phyloP scores from a whole-genome alignment of 306 rosid species.

The Parietaria judaica region DNA sequence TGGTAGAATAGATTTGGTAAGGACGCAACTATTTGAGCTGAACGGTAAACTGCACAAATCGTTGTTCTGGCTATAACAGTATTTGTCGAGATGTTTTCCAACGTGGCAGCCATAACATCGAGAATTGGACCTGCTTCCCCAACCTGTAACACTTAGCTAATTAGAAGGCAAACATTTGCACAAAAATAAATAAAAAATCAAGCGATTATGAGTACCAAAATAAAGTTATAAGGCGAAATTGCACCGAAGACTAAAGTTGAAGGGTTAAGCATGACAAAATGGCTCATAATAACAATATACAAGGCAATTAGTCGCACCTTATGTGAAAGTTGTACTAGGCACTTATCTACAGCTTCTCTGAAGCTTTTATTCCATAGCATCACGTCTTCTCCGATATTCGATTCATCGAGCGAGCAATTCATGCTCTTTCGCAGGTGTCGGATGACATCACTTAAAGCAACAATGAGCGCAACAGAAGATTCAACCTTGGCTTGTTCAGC shows the following conservation, averaged over 20 bases:
- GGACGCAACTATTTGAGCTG: slow-evolving; percentile 81
- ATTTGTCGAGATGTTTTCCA: slow-evolving; percentile 64
- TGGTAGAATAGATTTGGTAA: slow-evolving; percentile 61
- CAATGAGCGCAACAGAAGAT: slow-evolving; percentile 61
- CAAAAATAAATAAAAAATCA: slow-evolving; percentile 12
- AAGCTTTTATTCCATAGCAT: slow-evolving; percentile 62
- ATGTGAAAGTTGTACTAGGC: slow-evolving; percentile 69
- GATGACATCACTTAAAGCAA: slow-evolving; percentile 74
- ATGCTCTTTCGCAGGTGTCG: slow-evolving; percentile 81
- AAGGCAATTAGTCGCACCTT: slow-evolving; percentile 39
- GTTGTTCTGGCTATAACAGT: slow-evolving; percentile 68
- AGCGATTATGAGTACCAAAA: neutral
- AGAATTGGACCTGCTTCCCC: slow-evolving; percentile 85
- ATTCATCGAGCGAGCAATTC: slow-evolving; percentile 59
- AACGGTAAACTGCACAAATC: slow-evolving; percentile 51
- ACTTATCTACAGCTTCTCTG: slow-evolving; percentile 62
- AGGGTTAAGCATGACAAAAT: slow-evolving; percentile 13
- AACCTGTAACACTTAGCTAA: slow-evolving; percentile 40
- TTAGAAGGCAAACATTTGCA: slow-evolving; percentile 18
- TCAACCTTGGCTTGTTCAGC: slow-evolving; percentile 59
- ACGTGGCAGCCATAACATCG: slow-evolving; percentile 77
- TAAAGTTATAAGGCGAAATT: neutral
- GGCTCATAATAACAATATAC: slow-evolving; percentile 1
- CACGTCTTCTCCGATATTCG: slow-evolving; percentile 38
- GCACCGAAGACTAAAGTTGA: slow-evolving; percentile 5